Base-by-base conservation (phyloP, 148 eudicot species). In the Vaccinium myrtillus region DNA sequence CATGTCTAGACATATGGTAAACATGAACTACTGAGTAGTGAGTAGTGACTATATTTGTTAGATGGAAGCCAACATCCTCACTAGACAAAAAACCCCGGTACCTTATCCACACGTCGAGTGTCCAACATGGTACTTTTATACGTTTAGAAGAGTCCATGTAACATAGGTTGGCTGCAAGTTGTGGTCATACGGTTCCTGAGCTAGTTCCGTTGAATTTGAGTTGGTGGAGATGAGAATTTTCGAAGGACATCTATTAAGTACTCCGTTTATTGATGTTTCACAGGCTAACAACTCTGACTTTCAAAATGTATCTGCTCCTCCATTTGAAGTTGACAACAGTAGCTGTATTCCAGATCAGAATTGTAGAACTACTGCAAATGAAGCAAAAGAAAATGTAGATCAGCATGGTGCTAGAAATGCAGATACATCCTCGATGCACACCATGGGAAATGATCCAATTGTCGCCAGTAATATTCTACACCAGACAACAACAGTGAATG, bases 401-500 rank as follows among this genome's bases (percentile, higher is more conserved):
- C 89, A 79, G 86, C 87, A 87, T 79, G 90, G 85, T 65, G 87
- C 87, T 81, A 82, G 78, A 71, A 88, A 88, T 77, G 83, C 78
- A 54, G 92, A 92, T 75, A 58, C 87, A 88, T 59, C 89, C 86
- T 82, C 89, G 79, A 83, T 80, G 59, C 84, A 65, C 46, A 79
- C 74, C 0, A 79, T 81, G 50, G 90, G 80, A 23, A 90, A 88
- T 85, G 91, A 90, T 82, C 84, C 82, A 32, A 55, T 85, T 79
- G 79, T 81, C 30, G 87, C 83, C 74, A 85, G 87, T 59, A 86
- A 84, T 18, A 77, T 86, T 85, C 71, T 90, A 74, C 91, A 91
- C 48, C 70, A 89, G 82, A 84, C 87, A 74, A 80, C 90, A 85
- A 77, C 88, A 65, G 74, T 85, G 77, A 91, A 89, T 58, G 96